Percentiles rank a stretch among this genome's conserved stretches.
These are phyloP conservation scores for Flaveria brownii DNA, from an alignment of 129 eudicot species.

Conservation along the genomic window DNA sequence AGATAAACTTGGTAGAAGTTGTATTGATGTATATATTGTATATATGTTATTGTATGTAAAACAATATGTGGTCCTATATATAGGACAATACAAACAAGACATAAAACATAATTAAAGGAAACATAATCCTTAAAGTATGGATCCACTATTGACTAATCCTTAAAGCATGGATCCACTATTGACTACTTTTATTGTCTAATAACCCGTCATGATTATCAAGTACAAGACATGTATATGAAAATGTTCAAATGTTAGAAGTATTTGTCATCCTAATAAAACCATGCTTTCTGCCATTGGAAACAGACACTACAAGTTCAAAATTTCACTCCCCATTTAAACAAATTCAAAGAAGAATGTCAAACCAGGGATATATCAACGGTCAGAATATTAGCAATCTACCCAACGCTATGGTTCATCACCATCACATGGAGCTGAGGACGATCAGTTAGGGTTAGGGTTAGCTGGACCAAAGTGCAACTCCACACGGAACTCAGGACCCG, in stretches of 20 bases:
- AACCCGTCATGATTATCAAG: no score
- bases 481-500: conserved; percentile 67
- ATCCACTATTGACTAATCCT: no score
- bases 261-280: not conserved
- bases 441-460: conserved; percentile 28
- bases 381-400: conserved; percentile 19
- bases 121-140: no score
- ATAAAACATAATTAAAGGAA: no score
- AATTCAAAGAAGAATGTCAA: conserved; percentile 16
- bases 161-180: no score
- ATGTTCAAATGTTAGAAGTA: not conserved
- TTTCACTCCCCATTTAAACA: conserved; percentile 18
- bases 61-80: no score
- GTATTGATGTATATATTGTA: no score
- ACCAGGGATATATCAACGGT: conserved; percentile 26
- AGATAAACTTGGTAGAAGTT: no score
- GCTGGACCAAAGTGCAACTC: conserved; percentile 69
- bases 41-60: no score
- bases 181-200: no score
- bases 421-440: conserved; percentile 28
- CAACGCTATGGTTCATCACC: conserved; percentile 18
- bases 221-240: no score
- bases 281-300: not conserved
- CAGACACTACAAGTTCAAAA: conserved; percentile 26
- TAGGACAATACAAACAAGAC: no score